These are phyloP conservation scores for Tulasnella sp. DNA, from an alignment of 768 basidiomycete species.

Conservation along the genomic window DNA sequence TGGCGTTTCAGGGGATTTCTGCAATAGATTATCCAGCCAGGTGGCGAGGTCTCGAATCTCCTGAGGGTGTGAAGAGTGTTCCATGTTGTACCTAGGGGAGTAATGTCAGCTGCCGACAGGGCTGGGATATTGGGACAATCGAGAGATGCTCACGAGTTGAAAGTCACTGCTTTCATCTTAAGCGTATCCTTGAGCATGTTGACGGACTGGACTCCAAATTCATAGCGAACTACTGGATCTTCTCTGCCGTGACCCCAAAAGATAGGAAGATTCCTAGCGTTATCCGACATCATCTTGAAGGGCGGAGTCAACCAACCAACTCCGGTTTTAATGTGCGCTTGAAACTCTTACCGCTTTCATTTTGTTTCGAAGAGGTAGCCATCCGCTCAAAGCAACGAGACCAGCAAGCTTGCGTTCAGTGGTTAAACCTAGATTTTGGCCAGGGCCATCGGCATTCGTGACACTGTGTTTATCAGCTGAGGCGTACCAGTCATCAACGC, in stretches of 20 bases:
- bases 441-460: background rate
- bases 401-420: slow-evolving; percentile 66
- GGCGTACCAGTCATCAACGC: slow-evolving; percentile 57
- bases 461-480: background rate
- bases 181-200: slow-evolving; percentile 54
- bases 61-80: slow-evolving; percentile 58
- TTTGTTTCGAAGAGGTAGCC: slow-evolving; percentile 64
- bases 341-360: slow-evolving; percentile 55
- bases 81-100: slow-evolving; percentile 44
- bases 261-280: slow-evolving; percentile 61
- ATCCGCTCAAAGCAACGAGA: slow-evolving; percentile 68
- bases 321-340: background rate
- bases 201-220: slow-evolving; percentile 52
- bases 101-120: slow-evolving; percentile 31
- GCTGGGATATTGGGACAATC: slow-evolving; percentile 22
- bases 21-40: slow-evolving; percentile 54
- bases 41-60: slow-evolving; percentile 66
- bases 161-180: slow-evolving; percentile 45
- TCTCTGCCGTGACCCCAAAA: slow-evolving; percentile 83
- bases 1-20: background rate
- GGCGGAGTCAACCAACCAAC: slow-evolving; percentile 24
- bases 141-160: slow-evolving; percentile 23
- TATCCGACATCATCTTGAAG: slow-evolving; percentile 54
- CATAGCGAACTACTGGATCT: slow-evolving; percentile 67
- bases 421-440: slow-evolving; percentile 50